phyloP scores from a whole-genome alignment of 768 basidiomycete genomes.

The Boletus reticulatus region DNA sequence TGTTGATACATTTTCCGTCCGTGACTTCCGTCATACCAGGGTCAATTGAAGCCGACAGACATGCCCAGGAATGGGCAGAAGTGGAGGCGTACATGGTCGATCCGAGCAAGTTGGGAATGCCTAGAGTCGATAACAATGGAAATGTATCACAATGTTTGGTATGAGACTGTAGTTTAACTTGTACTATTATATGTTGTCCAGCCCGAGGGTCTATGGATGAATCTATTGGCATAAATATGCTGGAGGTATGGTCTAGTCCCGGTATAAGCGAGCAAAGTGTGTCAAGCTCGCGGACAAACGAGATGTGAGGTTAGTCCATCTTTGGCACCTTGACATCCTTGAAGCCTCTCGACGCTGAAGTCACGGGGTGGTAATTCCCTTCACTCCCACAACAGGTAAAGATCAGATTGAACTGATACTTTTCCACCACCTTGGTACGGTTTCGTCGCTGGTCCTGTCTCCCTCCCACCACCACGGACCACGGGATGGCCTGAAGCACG shows the following conservation, averaged over 20 bases:
- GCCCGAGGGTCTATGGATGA: too few relatives aligned
- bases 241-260: too few relatives aligned
- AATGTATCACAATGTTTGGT: neutral
- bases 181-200: too few relatives aligned
- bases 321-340: too few relatives aligned
- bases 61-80: neutral
- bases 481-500: slow-evolving; percentile 24
- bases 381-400: slow-evolving; percentile 23
- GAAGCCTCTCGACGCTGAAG: too few relatives aligned
- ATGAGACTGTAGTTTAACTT: too few relatives aligned
- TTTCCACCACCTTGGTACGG: slow-evolving; percentile 1
- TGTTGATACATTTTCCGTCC: neutral
- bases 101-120: neutral
- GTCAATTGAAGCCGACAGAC: too few relatives aligned
- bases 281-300: too few relatives aligned
- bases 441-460: neutral
- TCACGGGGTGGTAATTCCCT: neutral
- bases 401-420: slow-evolving; percentile 22
- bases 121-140: neutral
- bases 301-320: too few relatives aligned
- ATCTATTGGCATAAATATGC: too few relatives aligned
- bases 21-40: neutral
- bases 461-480: slow-evolving; percentile 6
- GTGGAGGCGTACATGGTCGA: neutral
- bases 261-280: too few relatives aligned